Evolutionary conservation across 2,329 filamentous ascomycete genomes (phyloP).

Genomic region (Pyrenochaeta sp.): DNA sequence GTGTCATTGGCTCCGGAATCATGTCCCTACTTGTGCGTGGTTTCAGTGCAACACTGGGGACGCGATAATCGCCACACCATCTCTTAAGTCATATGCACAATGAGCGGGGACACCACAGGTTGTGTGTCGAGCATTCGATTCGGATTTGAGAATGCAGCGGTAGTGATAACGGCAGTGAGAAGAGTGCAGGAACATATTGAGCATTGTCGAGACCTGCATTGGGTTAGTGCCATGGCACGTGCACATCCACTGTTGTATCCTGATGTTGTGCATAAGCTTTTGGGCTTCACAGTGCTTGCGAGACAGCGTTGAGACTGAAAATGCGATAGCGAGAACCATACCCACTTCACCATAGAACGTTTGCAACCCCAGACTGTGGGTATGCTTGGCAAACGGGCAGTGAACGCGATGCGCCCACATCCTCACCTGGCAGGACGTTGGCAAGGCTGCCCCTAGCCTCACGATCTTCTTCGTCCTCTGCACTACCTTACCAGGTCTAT

Average conservation of each 20-base stretch:
- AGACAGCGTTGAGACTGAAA: background rate
- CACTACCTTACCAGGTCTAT: constrained; percentile 2
- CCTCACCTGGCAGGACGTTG: background rate
- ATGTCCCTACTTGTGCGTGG: background rate
- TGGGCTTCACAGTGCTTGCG: background rate
- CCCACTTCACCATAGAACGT: too few species aligned
- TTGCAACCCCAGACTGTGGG: too few species aligned
- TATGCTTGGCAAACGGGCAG: too few species aligned
- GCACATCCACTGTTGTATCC: background rate
- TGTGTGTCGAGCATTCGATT: too few species aligned
- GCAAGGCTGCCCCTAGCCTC: background rate
- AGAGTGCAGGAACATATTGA: too few species aligned
- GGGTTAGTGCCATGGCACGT: background rate
- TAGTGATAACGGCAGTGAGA: too few species aligned
- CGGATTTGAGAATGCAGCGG: too few species aligned
- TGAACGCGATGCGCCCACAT: background rate
- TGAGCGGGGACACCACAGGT: too few species aligned
- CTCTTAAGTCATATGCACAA: background rate
- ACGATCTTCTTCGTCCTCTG: background rate
- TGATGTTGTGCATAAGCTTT: background rate
- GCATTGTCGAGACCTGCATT: too few species aligned
- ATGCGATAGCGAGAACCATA: background rate
- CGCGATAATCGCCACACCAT: too few species aligned
- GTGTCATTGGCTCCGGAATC: background rate
- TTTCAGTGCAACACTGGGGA: background rate